Evolutionary conservation across 371 early-diverging fungal genomes (phyloP), one percentile per base, ranked within the genome.

Genomic region (Rhizopus delemar): DNA sequence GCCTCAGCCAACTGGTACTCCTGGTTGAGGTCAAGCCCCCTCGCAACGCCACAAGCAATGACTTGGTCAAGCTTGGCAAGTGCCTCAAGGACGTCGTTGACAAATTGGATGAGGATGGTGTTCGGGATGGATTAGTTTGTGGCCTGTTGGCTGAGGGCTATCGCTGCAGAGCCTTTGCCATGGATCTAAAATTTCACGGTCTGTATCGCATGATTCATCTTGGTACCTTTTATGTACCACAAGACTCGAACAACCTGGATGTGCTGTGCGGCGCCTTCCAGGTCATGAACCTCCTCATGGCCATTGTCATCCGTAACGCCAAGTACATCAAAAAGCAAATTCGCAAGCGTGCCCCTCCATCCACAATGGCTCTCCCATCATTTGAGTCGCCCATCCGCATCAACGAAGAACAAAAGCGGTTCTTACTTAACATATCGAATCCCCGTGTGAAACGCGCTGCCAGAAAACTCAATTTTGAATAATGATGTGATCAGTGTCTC

Each of bases 1-100:
- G 39, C n/a, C 53, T 53, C 45, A 55, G 56, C 46, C 56, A 55
- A 31, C 46, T 45, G 38, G 56, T 55, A 41, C 45, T 55, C 22
- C 45, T 55, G 32, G 5, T 55, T 34, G 41, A 55, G 45, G 11
- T 29, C 45, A 55, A 55, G 56, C 46, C 56, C 4, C 56, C 45
- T 45, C 56, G 56, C 41, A 33, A 43, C 2, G 33, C 4, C 33
- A 31, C 51, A 31, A 51, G 51, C 15, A 33, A 51, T 32, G 51
- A 34, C 6, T 51, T 51, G 12, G 51, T 33, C 12, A 51, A 51
- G 33, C 3, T 51, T 31, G 51, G 33, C 29, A 51, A 51, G 33
- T 51, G 51, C 13, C 51, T 51, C 51, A 48, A 48, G 48, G 48
- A 48, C 13, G 8, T 9, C 31, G 28, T 48, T 13, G 31, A 48